These are phyloP conservation scores for Pseudocercospora cruenta DNA, from an alignment of 2,329 filamentous ascomycete species.

Conservation along the genomic window DNA sequence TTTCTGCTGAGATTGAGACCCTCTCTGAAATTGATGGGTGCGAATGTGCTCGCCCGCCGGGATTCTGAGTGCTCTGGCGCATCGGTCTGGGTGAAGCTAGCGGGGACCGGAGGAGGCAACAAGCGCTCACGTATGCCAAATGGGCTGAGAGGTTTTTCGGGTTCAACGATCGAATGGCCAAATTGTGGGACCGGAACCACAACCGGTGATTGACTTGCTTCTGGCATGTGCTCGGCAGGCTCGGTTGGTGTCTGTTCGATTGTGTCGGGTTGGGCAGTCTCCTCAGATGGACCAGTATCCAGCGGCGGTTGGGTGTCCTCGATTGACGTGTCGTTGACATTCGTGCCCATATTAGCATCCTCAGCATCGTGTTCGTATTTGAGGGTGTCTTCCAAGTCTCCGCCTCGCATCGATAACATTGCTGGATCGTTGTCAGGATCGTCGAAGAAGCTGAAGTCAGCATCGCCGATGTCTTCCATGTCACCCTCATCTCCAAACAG, in stretches of 20 bases:
- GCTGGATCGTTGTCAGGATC: constrained; percentile 51
- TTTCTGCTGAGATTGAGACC: constrained; percentile 56
- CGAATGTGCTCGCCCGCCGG: constrained; percentile 51
- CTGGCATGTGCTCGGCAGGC: not conserved
- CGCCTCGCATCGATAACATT: not conserved
- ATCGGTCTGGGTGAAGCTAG: constrained; percentile 25
- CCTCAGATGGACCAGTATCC: not conserved
- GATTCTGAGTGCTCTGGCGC: not conserved
- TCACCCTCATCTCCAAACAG: constrained; percentile 66
- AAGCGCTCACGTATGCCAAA: constrained; percentile 51
- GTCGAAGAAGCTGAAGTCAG: constrained; percentile 83
- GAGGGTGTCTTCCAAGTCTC: not conserved
- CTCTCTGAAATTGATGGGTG: constrained; percentile 56
- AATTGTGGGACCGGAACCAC: not conserved
- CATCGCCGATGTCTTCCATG: constrained; percentile 60
- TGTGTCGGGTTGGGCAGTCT: not conserved
- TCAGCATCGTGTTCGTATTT: constrained; percentile 1
- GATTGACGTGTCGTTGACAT: not conserved
- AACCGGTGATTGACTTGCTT: not conserved
- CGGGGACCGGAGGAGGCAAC: constrained; percentile 46
- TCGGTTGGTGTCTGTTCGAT: not conserved
- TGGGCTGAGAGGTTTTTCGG: constrained; percentile 43
- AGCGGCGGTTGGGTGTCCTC: not conserved
- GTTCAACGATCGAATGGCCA: not conserved
- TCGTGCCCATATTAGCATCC: not conserved